phyloP scores from a whole-genome alignment of 345 rosid species.

The Acer yangbiense region DNA sequence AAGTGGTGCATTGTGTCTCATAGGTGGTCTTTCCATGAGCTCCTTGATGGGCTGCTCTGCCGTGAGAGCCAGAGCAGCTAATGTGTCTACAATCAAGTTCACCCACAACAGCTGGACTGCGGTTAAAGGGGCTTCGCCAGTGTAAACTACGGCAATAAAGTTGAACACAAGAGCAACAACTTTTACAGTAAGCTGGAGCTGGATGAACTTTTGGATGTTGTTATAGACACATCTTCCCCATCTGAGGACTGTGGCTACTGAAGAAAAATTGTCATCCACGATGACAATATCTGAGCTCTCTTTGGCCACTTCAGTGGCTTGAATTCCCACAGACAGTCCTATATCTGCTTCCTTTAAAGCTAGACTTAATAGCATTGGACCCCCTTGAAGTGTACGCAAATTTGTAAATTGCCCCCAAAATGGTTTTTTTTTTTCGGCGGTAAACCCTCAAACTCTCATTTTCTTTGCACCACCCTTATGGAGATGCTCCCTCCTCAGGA shows the following conservation, averaged over 20 bases:
- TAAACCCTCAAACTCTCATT: too few species aligned
- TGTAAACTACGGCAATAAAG: constrained; percentile 39
- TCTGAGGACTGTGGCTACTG: constrained; percentile 30
- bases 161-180: constrained; percentile 39
- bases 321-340: constrained; percentile 42
- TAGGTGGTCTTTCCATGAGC: constrained; percentile 38
- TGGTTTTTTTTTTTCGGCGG: too few species aligned
- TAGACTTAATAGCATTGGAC: too few species aligned
- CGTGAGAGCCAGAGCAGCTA: constrained; percentile 49
- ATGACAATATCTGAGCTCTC: constrained; percentile 26
- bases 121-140: constrained; percentile 34
- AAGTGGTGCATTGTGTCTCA: constrained; percentile 28
- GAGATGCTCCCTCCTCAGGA: too few species aligned
- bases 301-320: constrained; percentile 43
- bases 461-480: too few species aligned
- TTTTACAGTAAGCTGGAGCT: constrained; percentile 42
- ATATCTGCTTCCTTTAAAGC: constrained; percentile 45
- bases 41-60: constrained; percentile 37
- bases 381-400: too few species aligned
- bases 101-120: constrained; percentile 48
- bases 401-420: too few species aligned
- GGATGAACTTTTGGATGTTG: constrained; percentile 46
- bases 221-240: constrained; percentile 48
- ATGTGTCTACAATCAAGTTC: constrained; percentile 45
- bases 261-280: not conserved